Evolutionary conservation across 495 filamentous ascomycete genomes (phyloP).

Genomic region (Aspergillus nidulans): DNA sequence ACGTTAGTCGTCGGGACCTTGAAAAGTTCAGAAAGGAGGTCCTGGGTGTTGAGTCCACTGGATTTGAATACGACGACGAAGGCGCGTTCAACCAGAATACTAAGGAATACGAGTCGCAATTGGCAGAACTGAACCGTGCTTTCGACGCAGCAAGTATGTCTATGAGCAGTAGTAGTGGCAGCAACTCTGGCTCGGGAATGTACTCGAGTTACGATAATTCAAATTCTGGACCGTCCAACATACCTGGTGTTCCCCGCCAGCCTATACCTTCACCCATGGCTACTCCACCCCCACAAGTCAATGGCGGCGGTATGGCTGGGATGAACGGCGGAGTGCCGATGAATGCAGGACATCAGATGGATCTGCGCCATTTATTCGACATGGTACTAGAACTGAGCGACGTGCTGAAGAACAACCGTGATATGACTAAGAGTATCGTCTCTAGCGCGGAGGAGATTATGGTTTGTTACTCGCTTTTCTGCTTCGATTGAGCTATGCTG

Average conservation of each 20-base stretch:
- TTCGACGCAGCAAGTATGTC: constrained; percentile 35
- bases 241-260: constrained; percentile 36
- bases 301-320: constrained; percentile 55
- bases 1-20: constrained; percentile 43
- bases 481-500: constrained; percentile 10
- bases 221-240: constrained; percentile 25
- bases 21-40: constrained; percentile 43
- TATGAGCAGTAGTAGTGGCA: constrained; percentile 31
- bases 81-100: constrained; percentile 19
- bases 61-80: constrained; percentile 31
- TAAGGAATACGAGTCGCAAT: constrained; percentile 28
- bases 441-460: constrained; percentile 60
- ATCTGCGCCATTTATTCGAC: constrained; percentile 78
- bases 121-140: constrained; percentile 35
- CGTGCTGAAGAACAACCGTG: constrained; percentile 71
- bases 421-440: constrained; percentile 70
- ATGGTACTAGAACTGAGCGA: constrained; percentile 79
- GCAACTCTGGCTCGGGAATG: constrained; percentile 26
- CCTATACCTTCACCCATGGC: constrained; percentile 32
- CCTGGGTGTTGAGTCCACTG: constrained; percentile 33
- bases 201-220: constrained; percentile 35
- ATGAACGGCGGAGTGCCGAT: constrained; percentile 56
- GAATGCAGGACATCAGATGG: constrained; percentile 80
- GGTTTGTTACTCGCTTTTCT: constrained; percentile 27
- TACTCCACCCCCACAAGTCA: constrained; percentile 42